phyloP scores from a whole-genome alignment of 495 filamentous ascomycete species.

The Talaromyces liani region DNA sequence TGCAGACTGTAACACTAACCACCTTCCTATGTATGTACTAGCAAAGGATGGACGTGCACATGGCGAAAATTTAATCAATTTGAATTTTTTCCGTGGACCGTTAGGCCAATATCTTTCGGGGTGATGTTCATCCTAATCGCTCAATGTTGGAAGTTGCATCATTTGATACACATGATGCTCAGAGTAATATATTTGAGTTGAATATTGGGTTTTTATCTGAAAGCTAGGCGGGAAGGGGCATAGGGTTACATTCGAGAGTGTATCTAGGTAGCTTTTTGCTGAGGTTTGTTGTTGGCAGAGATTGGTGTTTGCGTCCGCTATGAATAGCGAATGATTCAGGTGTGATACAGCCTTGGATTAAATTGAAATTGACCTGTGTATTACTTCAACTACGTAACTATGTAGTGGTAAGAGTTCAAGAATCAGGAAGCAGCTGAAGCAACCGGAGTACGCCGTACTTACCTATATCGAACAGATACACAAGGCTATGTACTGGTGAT shows the following conservation, averaged over 20 bases:
- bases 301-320: not conserved
- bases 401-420: not conserved
- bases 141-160: not conserved
- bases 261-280: not conserved
- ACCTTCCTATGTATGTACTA: too few relatives aligned
- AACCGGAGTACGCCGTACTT: not conserved
- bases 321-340: not conserved
- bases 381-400: not conserved
- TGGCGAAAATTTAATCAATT: not conserved
- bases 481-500: not conserved
- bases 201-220: not conserved
- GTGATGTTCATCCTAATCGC: not conserved
- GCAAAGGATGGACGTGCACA: not conserved
- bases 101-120: not conserved
- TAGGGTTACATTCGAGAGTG: not conserved
- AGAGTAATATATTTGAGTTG: not conserved
- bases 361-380: not conserved
- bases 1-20: not conserved
- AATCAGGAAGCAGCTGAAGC: not conserved
- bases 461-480: not conserved
- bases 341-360: not conserved
- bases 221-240: not conserved
- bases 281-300: not conserved
- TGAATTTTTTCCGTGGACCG: not conserved
- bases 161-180: not conserved